Base-by-base conservation (phyloP, 225 moss, liverwort and hornwort genomes). In the Marchantia polymorpha region DNA sequence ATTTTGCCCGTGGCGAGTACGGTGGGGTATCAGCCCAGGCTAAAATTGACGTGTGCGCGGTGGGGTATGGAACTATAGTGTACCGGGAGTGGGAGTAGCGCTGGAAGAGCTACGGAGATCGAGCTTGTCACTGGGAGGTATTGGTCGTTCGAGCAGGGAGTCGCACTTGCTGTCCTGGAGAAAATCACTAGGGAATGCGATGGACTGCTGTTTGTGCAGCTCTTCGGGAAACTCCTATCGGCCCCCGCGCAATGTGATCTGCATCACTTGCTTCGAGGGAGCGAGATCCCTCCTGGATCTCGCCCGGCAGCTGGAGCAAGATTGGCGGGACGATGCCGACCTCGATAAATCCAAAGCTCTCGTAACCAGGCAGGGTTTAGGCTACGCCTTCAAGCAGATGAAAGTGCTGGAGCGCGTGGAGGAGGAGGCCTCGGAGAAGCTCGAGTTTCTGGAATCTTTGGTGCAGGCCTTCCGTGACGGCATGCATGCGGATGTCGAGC, bases 141-240 rank as follows among this genome's bases (percentile, higher is more conserved):
- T 79, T 27, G 70, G 79, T 50, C 74, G 72, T 65, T 70, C 67
- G 22, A 47, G 60, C 10, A 74, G 76, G 26, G 76, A 81, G 49
- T 72, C 64, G 12, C 46, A 58, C 51, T 82, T 59, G 75, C 83
- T 74, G 56, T 75, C 78, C 73, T 83, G 80, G 82, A 81, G 85
- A 54, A 80, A 77, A 80, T 82, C 83, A 55, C 76, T 79, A 83
- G 84, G 89, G 86, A 83, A 83, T 84, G 81, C 89, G 19, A 94
- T 94, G 94, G 94, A 94, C 85, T 94, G 94, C 85, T 96, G 96
- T 81, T 79, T 96, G 81, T 96, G 96, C 76, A 90, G 92, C 81
- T 80, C 94, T 71, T 84, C 84, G 13, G 94, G 88, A 51, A 94
- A 90, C 86, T 90, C 90, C 46, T 96, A 91, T 81, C 85, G 93